phyloP scores from a whole-genome alignment of 2,329 filamentous ascomycete species.

The Cryphonectria naterciae region DNA sequence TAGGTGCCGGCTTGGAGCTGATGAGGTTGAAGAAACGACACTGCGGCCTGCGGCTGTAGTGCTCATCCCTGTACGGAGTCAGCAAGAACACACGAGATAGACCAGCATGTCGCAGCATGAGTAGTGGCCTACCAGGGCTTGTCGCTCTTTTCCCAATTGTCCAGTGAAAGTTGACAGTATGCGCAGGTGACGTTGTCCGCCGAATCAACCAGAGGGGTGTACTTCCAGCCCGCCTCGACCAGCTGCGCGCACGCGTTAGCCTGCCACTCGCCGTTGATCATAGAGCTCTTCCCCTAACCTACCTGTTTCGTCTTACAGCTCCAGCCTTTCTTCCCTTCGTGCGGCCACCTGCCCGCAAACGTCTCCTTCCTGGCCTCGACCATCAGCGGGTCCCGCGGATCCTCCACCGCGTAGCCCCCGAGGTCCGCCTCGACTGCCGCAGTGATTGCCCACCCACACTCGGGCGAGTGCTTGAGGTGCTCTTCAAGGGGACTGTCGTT shows the following conservation, averaged over 20 bases:
- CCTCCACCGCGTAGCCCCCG: slow-evolving; percentile 67
- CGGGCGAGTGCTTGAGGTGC: slow-evolving; percentile 79
- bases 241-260: slow-evolving; percentile 56
- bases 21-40: slow-evolving; percentile 83
- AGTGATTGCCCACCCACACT: slow-evolving; percentile 87
- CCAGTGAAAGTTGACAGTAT: slow-evolving; percentile 87
- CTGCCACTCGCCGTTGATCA: not conserved
- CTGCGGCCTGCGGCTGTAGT: slow-evolving; percentile 74
- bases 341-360: slow-evolving; percentile 84
- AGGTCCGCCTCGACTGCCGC: slow-evolving; percentile 64
- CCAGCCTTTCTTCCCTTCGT: slow-evolving; percentile 87
- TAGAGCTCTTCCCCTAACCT: slow-evolving; percentile 19
- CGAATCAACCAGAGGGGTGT: slow-evolving; percentile 80
- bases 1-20: slow-evolving; percentile 58
- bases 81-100: slow-evolving; percentile 27
- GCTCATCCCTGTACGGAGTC: slow-evolving; percentile 70
- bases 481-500: slow-evolving; percentile 83
- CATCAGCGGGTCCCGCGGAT: slow-evolving; percentile 75
- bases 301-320: slow-evolving; percentile 88
- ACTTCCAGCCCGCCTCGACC: slow-evolving; percentile 92
- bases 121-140: slow-evolving; percentile 73
- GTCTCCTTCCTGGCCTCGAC: slow-evolving; percentile 79
- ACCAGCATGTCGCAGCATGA: not conserved
- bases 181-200: slow-evolving; percentile 90
- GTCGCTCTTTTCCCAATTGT: slow-evolving; percentile 93